Conservation (phyloP, 2,329 filamentous ascomycete species). For the Exophiala alcalophila region DNA sequence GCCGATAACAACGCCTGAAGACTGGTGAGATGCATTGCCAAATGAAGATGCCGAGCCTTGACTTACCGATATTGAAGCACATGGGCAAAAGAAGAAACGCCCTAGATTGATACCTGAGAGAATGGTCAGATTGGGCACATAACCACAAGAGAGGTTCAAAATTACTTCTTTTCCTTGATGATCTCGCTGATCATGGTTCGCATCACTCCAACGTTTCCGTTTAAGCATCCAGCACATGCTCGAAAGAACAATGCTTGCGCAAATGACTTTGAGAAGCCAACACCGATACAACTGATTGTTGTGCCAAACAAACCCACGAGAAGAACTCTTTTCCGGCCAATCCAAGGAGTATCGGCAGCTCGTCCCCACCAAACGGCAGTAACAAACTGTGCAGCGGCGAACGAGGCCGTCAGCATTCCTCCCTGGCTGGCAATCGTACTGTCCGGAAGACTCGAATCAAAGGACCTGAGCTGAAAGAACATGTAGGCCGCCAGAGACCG, state of each 20-base stretch:
- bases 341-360: constrained; percentile 60
- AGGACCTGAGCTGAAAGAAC: constrained; percentile 84
- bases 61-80: constrained; percentile 63
- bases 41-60: neutral
- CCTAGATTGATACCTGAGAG: constrained; percentile 44
- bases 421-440: constrained; percentile 71
- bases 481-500: constrained; percentile 76
- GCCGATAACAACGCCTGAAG: constrained; percentile 41
- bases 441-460: constrained; percentile 58
- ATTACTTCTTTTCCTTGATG: constrained; percentile 64
- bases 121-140: constrained; percentile 35
- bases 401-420: constrained; percentile 73
- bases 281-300: constrained; percentile 62
- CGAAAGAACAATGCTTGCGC: constrained; percentile 62
- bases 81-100: constrained; percentile 62
- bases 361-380: constrained; percentile 82
- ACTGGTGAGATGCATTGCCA: neutral
- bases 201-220: constrained; percentile 73
- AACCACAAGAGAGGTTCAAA: constrained; percentile 41
- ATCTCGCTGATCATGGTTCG: constrained; percentile 72
- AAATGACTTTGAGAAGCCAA: constrained; percentile 67
- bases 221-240: constrained; percentile 63
- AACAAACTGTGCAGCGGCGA: constrained; percentile 76
- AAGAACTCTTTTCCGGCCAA: constrained; percentile 74
- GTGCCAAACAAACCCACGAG: constrained; percentile 73